Base-by-base conservation (phyloP, 352 stramenopile genomes). In the Phytophthora multivora region DNA sequence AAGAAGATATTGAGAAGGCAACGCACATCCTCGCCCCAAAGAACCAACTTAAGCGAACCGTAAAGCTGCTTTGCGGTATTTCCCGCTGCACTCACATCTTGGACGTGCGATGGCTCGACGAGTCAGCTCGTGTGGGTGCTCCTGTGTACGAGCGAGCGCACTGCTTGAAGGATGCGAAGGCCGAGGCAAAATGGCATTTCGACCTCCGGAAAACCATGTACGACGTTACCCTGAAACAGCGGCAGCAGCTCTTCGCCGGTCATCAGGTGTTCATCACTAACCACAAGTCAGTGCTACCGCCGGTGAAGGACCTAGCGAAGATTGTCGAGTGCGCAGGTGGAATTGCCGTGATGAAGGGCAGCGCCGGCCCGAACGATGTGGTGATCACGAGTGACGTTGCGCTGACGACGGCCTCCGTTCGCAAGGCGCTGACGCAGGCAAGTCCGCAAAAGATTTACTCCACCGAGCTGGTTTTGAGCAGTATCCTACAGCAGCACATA, bases 1-100 rank as follows among this genome's bases (percentile, higher is more conserved):
- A 88, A 58, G 56, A 77, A 52, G 59, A 79, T 8, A 59, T 88
- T 31, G 60, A 79, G 12, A 68, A 69, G 18, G 78, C 71, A 31
- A 88, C 73, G 21, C 78, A 88, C 42, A 39, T 88, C 36, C 56
- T 88, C 19, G 78, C 70, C 38, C 75, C 74, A 1, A 66, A 63
- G n/a, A 62, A 72, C 26, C 52, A 79, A 35, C 35, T 88, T 12
- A 88, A 88, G 46, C 69, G 78, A 25, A 88, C 79, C 1, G 79
- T 88, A 21, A 88, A 88, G 53, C 36, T 88, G 26, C 62, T 88
- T 38, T 86, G 79, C 18, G 79, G 76, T 4, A 80, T 88, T n/a
- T 83, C 79, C 3, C 65, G 66, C 19, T 83, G 79, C 35, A 39
- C 49, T 7, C 79, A 88, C 47, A 75, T 88, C n/a, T n/a, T 86